Evolutionary conservation across 345 rosid species (phyloP).

Genomic region (Lepidium didymum): DNA sequence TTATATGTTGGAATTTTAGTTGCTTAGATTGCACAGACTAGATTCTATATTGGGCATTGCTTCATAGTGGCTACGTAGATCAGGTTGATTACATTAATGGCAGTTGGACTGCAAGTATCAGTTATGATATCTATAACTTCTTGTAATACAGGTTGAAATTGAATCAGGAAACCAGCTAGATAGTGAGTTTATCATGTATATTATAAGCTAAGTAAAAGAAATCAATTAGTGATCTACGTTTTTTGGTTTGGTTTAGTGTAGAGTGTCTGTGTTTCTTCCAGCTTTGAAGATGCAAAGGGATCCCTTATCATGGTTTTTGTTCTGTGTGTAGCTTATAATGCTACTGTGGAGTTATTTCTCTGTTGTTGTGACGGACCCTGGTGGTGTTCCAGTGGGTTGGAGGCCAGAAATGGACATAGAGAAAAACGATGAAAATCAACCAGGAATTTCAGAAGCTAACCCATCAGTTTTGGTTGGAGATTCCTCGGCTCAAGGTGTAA

Average conservation of each 20-base stretch:
- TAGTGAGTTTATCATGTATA: background rate
- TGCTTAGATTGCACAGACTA: background rate
- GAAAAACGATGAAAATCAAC: constrained; percentile 22
- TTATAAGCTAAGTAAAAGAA: background rate
- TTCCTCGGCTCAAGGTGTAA: constrained; percentile 30
- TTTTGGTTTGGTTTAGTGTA: background rate
- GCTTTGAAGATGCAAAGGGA: background rate
- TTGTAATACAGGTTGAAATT: background rate
- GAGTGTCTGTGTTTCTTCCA: background rate
- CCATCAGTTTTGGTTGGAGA: constrained; percentile 22
- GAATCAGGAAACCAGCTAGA: background rate
- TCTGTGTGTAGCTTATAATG: constrained; percentile 57
- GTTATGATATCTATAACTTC: background rate
- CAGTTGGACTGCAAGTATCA: background rate
- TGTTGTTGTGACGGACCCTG: constrained; percentile 70
- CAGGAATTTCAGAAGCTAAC: background rate
- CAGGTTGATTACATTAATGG: background rate
- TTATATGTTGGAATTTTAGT: background rate
- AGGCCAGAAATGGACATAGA: constrained; percentile 54
- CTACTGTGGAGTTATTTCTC: constrained; percentile 71
- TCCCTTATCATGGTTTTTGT: background rate
- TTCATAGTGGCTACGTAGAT: background rate
- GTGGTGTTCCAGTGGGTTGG: constrained; percentile 75
- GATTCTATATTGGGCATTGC: background rate
- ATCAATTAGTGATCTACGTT: background rate